Base-by-base conservation (phyloP, 345 rosid genomes). In the Rhizophora apiculata region DNA sequence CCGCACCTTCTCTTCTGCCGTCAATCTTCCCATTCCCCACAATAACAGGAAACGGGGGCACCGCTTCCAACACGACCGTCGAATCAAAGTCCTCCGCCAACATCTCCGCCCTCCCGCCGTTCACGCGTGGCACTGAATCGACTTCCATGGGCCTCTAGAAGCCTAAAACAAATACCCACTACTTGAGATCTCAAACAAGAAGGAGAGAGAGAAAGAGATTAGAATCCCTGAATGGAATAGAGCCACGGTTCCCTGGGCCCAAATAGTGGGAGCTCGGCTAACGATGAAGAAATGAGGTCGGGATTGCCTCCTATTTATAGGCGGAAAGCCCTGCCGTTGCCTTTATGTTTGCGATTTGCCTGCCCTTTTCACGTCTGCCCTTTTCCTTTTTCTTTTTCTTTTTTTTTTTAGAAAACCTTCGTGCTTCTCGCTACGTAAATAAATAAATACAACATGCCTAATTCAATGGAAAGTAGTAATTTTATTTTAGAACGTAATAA, bases 41-140 rank as follows among this genome's bases (percentile, higher is more conserved):
- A 27, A 74, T 76, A 27, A 70, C 77, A 29, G 83, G 68, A 22
- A 94, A 89, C 48, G 88, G 63, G 37, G 88, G 83, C 62, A 86
- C 96, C 36, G 75, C 39, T 10, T 63, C 29, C 21, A 61, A 72
- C 13, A 81, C 76, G 48, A 82, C 78, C 10, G 71, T 55, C 21
- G 88, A 86, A 79, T 87, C 88, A 63, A 90, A 81, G 48, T 64
- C 82, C 46, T 68, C 77, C 1, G 70, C 13, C 53, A 75, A 71
- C 74, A 78, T 71, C 71, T 75, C 83, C 63, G 64, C 13, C 55
- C 3, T 43, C 49, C 19, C 49, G 18, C 49, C 49, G 49, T 43
- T 43, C 49, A 3, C 16, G 18, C 5, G 19, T 15, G 43, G 54
- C 48, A 16, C n/a, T 54, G 70, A 60, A 18, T 51, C 67, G 16